phyloP scores from a whole-genome alignment of 1,139 yeast species.

The Scheffersomyces segobiensis region DNA sequence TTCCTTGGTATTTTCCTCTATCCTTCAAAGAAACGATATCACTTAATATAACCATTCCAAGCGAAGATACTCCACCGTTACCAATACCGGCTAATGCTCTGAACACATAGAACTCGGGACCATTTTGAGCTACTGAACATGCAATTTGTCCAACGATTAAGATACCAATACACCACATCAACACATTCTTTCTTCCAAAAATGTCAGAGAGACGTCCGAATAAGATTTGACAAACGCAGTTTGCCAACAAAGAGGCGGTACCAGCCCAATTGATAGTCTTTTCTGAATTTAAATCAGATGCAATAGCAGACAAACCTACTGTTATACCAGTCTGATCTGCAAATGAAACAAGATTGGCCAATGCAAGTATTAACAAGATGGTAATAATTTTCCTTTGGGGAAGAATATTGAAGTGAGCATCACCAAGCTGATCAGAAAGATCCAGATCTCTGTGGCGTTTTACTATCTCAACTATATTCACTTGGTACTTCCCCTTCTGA shows the following conservation, averaged over 20 bases:
- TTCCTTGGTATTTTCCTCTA: conserved; percentile 48
- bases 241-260: conserved; percentile 47
- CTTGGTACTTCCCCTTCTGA: conserved; percentile 6
- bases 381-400: conserved; percentile 32
- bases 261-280: conserved; percentile 50
- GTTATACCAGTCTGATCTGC: conserved; percentile 45
- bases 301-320: conserved; percentile 43
- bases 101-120: conserved; percentile 40
- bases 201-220: conserved; percentile 46
- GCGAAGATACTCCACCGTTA: conserved; percentile 44
- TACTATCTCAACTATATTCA: conserved; percentile 3
- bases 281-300: conserved; percentile 35
- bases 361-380: conserved; percentile 26
- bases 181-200: conserved; percentile 45
- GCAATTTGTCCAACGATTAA: conserved; percentile 43
- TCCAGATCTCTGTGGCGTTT: conserved; percentile 6
- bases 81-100: conserved; percentile 48
- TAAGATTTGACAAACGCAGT: conserved; percentile 43
- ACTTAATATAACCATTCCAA: conserved; percentile 45
- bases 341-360: conserved; percentile 31
- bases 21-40: conserved; percentile 43
- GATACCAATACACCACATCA: conserved; percentile 33
- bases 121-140: conserved; percentile 41
- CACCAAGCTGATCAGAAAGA: conserved; percentile 36
- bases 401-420: conserved; percentile 35